Conservation (phyloP, 768 basidiomycete species). For the Russula compacta region DNA sequence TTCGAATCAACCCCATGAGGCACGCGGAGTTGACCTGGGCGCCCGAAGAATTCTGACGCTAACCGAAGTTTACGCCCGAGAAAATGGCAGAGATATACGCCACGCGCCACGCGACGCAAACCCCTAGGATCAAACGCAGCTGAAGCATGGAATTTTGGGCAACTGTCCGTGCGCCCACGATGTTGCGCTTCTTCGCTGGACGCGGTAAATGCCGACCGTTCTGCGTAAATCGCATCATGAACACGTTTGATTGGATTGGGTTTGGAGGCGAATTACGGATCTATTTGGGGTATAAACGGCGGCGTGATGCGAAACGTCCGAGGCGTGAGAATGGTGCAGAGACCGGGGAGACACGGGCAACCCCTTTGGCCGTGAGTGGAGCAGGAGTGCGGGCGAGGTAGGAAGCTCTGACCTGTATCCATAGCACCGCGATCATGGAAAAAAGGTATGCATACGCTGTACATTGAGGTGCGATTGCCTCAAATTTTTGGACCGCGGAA, state of each 20-base stretch:
- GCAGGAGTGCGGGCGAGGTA: not conserved
- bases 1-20: not conserved
- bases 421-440: not conserved
- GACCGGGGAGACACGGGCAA: not conserved
- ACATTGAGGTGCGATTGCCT: not conserved
- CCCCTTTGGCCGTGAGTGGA: not conserved
- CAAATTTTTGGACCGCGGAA: slow-evolving; percentile 2
- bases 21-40: not conserved
- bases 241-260: slow-evolving; percentile 6
- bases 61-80: slow-evolving; percentile 1
- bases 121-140: slow-evolving; percentile 11
- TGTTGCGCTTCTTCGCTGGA: not conserved
- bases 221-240: slow-evolving; percentile 14
- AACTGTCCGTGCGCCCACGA: not conserved
- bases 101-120: not conserved
- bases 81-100: not conserved
- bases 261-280: slow-evolving; percentile 1
- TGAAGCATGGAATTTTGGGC: slow-evolving; percentile 12
- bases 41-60: slow-evolving; percentile 1
- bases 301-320: not conserved
- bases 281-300: slow-evolving; percentile 1
- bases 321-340: not conserved
- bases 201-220: slow-evolving; percentile 5
- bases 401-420: not conserved
- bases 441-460: not conserved